Evolutionary conservation across 805 yeast species (phyloP).

Genomic region (Sugiyamaella chiloensis): DNA sequence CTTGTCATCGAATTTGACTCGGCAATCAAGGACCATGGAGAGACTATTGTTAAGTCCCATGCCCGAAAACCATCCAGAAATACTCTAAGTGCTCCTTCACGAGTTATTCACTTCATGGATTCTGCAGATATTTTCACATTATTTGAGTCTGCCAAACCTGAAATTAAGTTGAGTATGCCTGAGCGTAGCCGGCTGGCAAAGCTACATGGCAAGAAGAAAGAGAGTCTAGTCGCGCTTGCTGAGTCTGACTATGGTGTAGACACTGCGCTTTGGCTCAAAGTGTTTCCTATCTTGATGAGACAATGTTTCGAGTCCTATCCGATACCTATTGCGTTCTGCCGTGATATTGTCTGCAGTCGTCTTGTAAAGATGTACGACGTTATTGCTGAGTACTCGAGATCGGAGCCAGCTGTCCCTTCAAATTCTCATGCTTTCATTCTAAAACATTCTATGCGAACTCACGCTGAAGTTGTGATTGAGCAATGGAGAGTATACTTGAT

Average conservation of each 20-base stretch:
- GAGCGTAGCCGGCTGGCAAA: conserved; percentile 72
- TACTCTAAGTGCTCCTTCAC: conserved; percentile 21
- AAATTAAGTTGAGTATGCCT: conserved; percentile 53
- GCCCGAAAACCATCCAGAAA: conserved; percentile 19
- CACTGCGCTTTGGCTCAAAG: conserved; percentile 92
- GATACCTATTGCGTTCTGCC: conserved; percentile 86
- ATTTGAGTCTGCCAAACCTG: conserved; percentile 49
- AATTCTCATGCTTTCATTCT: conserved; percentile 20
- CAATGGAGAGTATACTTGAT: conserved; percentile 89
- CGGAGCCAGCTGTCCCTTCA: conserved; percentile 19
- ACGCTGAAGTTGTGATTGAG: conserved; percentile 69
- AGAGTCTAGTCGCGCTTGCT: conserved; percentile 70
- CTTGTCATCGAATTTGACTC: conserved; percentile 86
- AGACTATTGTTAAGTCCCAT: conserved; percentile 16
- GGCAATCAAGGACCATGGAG: conserved; percentile 52
- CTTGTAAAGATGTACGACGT: conserved; percentile 66
- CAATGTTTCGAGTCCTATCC: conserved; percentile 80
- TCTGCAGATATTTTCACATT: conserved; percentile 63
- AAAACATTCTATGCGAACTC: conserved; percentile 35
- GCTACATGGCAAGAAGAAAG: conserved; percentile 55
- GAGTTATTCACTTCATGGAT: conserved; percentile 68
- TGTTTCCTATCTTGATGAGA: conserved; percentile 71
- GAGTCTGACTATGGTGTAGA: conserved; percentile 94
- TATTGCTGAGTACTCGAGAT: conserved; percentile 27
- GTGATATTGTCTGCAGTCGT: conserved; percentile 86